These are phyloP conservation scores for Marasmius tenuissimus DNA, from an alignment of 1,284 basidiomycete genomes.

Conservation along the genomic window DNA sequence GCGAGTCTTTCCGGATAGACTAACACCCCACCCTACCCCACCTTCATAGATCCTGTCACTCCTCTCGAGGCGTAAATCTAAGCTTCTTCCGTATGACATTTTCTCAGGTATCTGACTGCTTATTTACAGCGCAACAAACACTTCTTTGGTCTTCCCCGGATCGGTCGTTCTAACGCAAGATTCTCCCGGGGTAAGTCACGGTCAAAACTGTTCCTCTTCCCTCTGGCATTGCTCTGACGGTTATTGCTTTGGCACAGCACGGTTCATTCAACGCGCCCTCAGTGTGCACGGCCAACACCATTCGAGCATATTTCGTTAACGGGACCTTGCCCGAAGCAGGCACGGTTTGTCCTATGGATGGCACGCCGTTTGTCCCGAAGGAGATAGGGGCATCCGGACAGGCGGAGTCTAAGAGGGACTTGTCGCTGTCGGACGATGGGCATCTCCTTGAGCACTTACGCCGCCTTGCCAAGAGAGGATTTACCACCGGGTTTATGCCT, in stretches of 20 bases:
- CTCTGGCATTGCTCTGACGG: neutral
- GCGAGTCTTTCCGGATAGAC: neutral
- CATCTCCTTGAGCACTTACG: too few relatives aligned
- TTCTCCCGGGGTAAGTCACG: neutral
- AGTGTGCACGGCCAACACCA: neutral
- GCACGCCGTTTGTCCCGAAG: too few relatives aligned
- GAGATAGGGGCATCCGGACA: too few relatives aligned
- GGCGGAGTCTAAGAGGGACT: too few relatives aligned
- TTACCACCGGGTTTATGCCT: too few relatives aligned
- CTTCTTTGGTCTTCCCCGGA: neutral
- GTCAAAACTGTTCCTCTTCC: neutral
- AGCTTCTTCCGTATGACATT: neutral
- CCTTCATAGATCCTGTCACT: neutral
- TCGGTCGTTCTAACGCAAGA: neutral
- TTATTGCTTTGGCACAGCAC: constrained; percentile 7
- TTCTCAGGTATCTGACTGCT: neutral
- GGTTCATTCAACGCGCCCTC: constrained; percentile 4
- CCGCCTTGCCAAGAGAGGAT: too few relatives aligned
- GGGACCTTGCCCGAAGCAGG: neutral
- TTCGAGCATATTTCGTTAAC: neutral
- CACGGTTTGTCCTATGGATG: neutral
- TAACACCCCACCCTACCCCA: neutral
- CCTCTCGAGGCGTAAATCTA: neutral
- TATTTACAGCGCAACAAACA: neutral
- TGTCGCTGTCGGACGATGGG: too few relatives aligned